Evolutionary conservation across 2,329 filamentous ascomycete species (phyloP).

Genomic region (Pseudogymnoascus sp.): DNA sequence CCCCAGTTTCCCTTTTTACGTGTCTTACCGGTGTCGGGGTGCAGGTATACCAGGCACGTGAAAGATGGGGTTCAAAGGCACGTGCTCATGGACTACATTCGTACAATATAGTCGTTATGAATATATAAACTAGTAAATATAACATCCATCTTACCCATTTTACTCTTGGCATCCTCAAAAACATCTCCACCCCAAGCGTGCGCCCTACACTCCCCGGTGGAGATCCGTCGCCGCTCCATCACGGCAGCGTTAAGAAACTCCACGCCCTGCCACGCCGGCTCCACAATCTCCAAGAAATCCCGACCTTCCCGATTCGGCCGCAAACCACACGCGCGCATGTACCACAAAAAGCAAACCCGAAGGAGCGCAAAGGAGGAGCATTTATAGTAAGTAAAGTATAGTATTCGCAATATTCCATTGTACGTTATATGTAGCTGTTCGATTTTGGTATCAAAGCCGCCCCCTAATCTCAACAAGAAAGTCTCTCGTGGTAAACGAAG

Average conservation of each 20-base stretch:
- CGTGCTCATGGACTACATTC: background rate
- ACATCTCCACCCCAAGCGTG: background rate
- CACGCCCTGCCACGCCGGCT: background rate
- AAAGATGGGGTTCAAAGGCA: background rate
- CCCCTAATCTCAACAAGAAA: background rate
- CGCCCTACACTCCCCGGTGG: background rate
- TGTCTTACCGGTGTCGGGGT: background rate
- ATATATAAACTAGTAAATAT: background rate
- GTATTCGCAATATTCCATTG: background rate
- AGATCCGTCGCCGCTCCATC: background rate
- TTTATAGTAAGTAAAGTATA: background rate
- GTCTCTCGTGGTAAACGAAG: background rate
- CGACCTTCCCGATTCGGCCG: background rate
- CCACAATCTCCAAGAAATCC: background rate
- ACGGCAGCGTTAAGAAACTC: background rate
- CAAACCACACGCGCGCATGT: background rate
- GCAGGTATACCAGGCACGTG: background rate
- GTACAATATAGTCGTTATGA: background rate
- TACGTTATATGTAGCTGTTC: conserved; percentile 6
- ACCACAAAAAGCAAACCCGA: background rate
- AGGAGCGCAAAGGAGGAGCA: background rate
- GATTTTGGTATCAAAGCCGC: conserved; percentile 4
- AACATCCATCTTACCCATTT: background rate
- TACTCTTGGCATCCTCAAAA: background rate
- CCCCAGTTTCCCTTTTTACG: too few species aligned